Evolutionary conservation across 2,329 filamentous ascomycete genomes (phyloP).

Genomic region (Apiospora malaysiana): DNA sequence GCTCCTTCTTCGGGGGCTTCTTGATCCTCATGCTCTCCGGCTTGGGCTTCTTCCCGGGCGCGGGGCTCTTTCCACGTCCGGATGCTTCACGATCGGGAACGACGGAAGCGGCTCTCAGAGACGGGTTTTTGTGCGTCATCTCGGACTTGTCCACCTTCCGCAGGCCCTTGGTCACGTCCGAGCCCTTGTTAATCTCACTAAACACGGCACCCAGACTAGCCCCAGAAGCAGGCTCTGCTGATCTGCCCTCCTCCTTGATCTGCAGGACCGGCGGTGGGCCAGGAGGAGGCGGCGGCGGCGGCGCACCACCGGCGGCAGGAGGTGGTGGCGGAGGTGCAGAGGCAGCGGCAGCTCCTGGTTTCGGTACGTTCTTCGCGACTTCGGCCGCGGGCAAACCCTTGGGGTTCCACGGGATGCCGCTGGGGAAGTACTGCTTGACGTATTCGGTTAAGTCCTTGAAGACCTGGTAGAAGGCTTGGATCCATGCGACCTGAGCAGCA

Average conservation of each 20-base stretch:
- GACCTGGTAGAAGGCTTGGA: slow-evolving; percentile 89
- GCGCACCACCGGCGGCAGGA: slow-evolving; percentile 61
- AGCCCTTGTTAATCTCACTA: slow-evolving; percentile 86
- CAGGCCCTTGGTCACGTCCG: slow-evolving; percentile 84
- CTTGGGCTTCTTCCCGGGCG: slow-evolving; percentile 86
- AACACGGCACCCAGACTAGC: slow-evolving; percentile 87
- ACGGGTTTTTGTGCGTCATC: slow-evolving; percentile 99
- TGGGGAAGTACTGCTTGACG: slow-evolving; percentile 80
- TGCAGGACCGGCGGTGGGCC: slow-evolving; percentile 72
- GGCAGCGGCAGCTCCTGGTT: slow-evolving; percentile 43
- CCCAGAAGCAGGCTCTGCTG: slow-evolving; percentile 49
- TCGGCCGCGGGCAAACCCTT: slow-evolving; percentile 76
- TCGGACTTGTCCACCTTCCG: slow-evolving; percentile 93
- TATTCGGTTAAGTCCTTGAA: slow-evolving; percentile 86
- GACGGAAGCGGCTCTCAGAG: slow-evolving; percentile 74
- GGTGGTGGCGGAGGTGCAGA: slow-evolving; percentile 58
- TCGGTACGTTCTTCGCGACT: slow-evolving; percentile 63
- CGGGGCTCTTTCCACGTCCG: slow-evolving; percentile 78
- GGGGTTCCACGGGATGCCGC: slow-evolving; percentile 86
- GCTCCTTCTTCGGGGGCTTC: slow-evolving; percentile 79
- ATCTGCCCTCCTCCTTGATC: slow-evolving; percentile 56
- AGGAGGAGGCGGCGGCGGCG: slow-evolving; percentile 73
- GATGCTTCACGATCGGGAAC: slow-evolving; percentile 66
- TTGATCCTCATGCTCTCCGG: slow-evolving; percentile 84
- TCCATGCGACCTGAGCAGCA: slow-evolving; percentile 81